Conservation (phyloP, 257 asterid species). For the Solanum phureja region DNA sequence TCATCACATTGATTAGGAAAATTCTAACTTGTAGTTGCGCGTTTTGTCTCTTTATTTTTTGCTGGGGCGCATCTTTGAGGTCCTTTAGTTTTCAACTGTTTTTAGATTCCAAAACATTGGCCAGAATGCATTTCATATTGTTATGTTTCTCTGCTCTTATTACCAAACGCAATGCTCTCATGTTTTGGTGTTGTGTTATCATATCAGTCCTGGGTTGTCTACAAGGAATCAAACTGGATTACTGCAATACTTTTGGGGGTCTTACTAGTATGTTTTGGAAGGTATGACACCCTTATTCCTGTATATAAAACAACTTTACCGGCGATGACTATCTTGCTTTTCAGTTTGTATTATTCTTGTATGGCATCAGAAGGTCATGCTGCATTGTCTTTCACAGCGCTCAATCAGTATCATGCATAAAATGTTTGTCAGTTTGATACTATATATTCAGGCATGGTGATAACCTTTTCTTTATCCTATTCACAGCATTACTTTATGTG, state of each 20-base stretch:
- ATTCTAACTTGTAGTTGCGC: background rate
- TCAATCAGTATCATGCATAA: background rate
- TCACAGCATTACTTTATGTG: constrained; percentile 72
- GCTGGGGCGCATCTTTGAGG: background rate
- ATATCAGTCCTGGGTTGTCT: constrained; percentile 56
- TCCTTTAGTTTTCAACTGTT: background rate
- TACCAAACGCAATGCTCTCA: background rate
- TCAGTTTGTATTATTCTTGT: background rate
- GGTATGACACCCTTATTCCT: constrained; percentile 25
- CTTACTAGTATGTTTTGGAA: constrained; percentile 57
- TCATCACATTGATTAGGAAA: background rate
- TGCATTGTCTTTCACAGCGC: background rate
- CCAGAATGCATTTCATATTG: background rate
- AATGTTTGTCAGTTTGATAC: too few species aligned
- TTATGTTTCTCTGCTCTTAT: background rate
- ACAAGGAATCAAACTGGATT: constrained; percentile 66
- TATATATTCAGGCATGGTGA: background rate
- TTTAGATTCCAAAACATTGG: background rate
- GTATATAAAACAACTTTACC: background rate
- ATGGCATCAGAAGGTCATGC: background rate
- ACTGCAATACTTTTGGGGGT: constrained; percentile 37
- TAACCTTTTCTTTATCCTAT: background rate
- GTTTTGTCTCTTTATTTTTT: background rate
- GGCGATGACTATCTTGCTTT: background rate
- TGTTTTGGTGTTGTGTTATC: background rate